phyloP scores from a whole-genome alignment of 495 filamentous ascomycete genomes.

The Eremomyces bilateralis region DNA sequence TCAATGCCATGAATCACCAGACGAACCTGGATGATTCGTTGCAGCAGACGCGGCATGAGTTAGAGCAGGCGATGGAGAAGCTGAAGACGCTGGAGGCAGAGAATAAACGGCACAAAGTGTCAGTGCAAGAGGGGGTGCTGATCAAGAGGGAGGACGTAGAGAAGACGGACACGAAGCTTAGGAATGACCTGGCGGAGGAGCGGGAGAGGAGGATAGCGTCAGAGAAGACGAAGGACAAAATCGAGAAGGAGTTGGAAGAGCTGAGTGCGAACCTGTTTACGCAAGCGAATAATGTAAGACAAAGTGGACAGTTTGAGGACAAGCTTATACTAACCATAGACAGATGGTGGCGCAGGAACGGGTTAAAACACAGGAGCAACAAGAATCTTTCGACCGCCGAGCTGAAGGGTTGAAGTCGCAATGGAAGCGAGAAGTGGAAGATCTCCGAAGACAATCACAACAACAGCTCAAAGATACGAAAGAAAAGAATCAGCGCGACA shows the following conservation, averaged over 20 bases:
- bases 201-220: conserved; percentile 30
- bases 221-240: conserved; percentile 51
- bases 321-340: no score
- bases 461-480: no score
- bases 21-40: conserved; percentile 79
- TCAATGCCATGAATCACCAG: conserved; percentile 94
- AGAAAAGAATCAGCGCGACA: no score
- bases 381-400: no score
- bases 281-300: conserved; percentile 90
- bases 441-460: no score
- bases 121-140: conserved; percentile 48
- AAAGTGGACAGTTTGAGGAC: conserved; percentile 43
- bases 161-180: conserved; percentile 45
- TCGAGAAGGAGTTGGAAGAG: conserved; percentile 68
- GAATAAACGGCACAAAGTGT: conserved; percentile 45
- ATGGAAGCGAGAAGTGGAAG: no score
- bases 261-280: conserved; percentile 81
- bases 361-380: no score
- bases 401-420: no score
- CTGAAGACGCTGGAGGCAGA: conserved; percentile 45
- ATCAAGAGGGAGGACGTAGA: conserved; percentile 46
- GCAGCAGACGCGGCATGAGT: conserved; percentile 56
- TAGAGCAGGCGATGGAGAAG: conserved; percentile 50
- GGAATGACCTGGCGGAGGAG: conserved; percentile 43
- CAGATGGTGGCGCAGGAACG: no score